Evolutionary conservation across 495 filamentous ascomycete species (phyloP).

Genomic region (Penicillium goetzii): DNA sequence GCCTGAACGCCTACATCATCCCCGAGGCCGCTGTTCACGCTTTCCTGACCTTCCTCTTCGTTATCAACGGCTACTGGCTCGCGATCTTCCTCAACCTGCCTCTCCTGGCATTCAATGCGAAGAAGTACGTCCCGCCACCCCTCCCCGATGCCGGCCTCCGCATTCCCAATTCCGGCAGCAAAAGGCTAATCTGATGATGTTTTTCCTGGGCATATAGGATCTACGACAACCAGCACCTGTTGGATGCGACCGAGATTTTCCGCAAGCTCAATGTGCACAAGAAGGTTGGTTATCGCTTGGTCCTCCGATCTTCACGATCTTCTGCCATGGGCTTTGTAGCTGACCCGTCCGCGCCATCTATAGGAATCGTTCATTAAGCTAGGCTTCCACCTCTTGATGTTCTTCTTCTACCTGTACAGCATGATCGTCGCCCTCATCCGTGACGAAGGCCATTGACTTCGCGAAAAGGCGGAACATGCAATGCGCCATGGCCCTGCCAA

Average conservation of each 20-base stretch:
- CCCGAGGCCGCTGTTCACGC: conserved; percentile 97
- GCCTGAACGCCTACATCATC: conserved; percentile 98
- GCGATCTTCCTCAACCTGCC: conserved; percentile 91
- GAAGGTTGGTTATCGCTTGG: conserved; percentile 65
- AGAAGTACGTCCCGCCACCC: conserved; percentile 71
- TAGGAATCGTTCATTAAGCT: conserved; percentile 99
- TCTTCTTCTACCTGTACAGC: conserved; percentile 99
- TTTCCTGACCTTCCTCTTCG: conserved; percentile 90
- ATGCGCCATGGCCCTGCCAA: conserved; percentile 43
- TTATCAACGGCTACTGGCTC: conserved; percentile 99
- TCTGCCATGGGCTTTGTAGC: conserved; percentile 15
- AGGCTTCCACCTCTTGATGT: conserved; percentile 98
- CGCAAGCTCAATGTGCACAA: conserved; percentile 98
- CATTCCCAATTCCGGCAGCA: conserved; percentile 7
- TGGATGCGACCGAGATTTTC: conserved; percentile 99
- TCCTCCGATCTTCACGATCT: not conserved
- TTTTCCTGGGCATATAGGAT: conserved; percentile 61
- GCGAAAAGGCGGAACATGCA: conserved; percentile 45
- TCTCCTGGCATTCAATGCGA: conserved; percentile 89
- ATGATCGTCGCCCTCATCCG: conserved; percentile 99
- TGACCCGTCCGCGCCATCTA: not conserved
- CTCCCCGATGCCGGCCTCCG: conserved; percentile 1
- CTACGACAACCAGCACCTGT: conserved; percentile 91
- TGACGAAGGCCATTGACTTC: conserved; percentile 82
- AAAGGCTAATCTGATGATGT: conserved; percentile 14